Base-by-base conservation (phyloP, 2,329 filamentous ascomycete species). In the Aspergillus sojae region DNA sequence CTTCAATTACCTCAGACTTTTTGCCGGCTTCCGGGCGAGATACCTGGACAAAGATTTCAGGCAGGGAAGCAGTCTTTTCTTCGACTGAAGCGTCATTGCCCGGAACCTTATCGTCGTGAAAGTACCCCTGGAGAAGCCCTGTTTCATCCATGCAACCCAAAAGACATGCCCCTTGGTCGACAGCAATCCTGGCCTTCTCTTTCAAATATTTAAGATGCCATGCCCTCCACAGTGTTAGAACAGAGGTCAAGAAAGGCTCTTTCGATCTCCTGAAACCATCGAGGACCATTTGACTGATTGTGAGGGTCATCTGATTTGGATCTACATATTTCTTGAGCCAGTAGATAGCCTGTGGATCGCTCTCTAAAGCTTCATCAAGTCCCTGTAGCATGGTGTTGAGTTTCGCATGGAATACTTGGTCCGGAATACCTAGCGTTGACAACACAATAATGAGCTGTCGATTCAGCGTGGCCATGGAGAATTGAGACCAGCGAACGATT, bases 131-230 rank as follows among this genome's bases (percentile, higher is more conserved):
- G 10, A 99, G 79, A 0, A 85, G 90, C 1, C 82, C 85, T 0
- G 91, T 94, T 77, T 99, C 95, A 68, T 99, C 95, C 6, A 94
- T 87, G 65, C 92, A 93, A 3, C 94, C 95, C 7, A 98, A 85
- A 0, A 98, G 83, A 73, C 96, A 96, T 0, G 93, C 94, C 1
- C 94, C 93, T 62, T 94, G 80, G 7, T 93, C 88, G 11, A 99
- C 85, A 2, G 88, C 84, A 50, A 99, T 92, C 32, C 91, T 90
- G 0, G 94, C 93, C 71, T 97, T 98, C 69, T 98, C 93, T 70
- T 97, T 97, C 21, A 99, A 84, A 14, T 91, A 86, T 72, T 96
- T 97, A 68, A 97, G 86, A 0, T 90, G 92, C 91, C 92, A 98
- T 1, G 92, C 87, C 66, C 91, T 86, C 94, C 95, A 99, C 0